These are phyloP conservation scores for Lotus japonicus DNA, from an alignment of 306 rosid genomes.

Conservation along the genomic window DNA sequence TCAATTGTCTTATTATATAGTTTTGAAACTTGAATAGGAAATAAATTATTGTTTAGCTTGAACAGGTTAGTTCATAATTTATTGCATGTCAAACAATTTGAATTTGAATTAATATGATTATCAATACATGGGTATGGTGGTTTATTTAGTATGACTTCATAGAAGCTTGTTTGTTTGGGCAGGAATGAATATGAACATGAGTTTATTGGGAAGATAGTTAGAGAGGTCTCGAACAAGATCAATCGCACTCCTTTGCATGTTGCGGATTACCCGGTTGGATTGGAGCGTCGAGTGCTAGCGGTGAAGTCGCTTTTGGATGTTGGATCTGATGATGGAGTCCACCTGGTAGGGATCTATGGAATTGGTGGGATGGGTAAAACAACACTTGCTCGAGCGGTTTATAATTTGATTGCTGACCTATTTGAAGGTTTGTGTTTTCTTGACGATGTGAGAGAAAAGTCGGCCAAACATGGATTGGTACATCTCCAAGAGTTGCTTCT, in stretches of 20 bases:
- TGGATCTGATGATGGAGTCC: not conserved
- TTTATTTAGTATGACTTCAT: not conserved
- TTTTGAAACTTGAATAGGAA: not conserved
- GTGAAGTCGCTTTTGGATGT: not conserved
- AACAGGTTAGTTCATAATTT: not conserved
- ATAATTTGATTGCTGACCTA: not conserved
- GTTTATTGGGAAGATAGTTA: not conserved
- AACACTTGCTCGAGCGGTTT: conserved; percentile 17
- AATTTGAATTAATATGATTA: not conserved
- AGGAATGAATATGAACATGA: not conserved
- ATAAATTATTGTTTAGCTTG: not conserved
- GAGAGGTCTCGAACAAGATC: not conserved
- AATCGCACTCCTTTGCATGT: not conserved
- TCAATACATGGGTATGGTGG: not conserved
- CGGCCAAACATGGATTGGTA: not conserved
- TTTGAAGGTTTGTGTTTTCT: conserved; percentile 24
- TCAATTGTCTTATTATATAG: not conserved
- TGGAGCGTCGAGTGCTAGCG: not conserved
- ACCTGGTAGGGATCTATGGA: conserved; percentile 19
- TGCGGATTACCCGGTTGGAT: conserved; percentile 19
- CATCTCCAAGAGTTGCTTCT: conserved; percentile 13
- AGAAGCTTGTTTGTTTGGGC: not conserved
- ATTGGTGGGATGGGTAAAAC: conserved; percentile 19
- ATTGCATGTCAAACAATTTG: not conserved
- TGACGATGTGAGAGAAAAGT: not conserved